Percentiles rank a stretch among this genome's conserved stretches.
Evolutionary conservation across 2,329 filamentous ascomycete genomes (phyloP).

Genomic region (Colletotrichum sidae): DNA sequence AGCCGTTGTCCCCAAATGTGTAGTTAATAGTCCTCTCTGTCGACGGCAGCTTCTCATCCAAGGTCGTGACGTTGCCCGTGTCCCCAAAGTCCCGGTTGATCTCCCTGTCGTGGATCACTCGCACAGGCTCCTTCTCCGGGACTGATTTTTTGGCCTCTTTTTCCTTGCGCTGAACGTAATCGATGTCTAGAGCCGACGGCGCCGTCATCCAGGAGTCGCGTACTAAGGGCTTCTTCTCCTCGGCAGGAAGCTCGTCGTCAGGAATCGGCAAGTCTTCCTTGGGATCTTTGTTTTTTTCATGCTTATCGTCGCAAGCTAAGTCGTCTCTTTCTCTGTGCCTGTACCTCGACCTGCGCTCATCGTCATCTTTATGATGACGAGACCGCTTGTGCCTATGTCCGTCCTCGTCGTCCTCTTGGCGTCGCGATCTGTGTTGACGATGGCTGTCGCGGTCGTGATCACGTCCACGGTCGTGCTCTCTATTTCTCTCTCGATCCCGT

Average conservation of each 20-base stretch:
- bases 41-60: constrained; percentile 57
- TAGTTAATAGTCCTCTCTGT: constrained; percentile 75
- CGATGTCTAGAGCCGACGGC: constrained; percentile 79
- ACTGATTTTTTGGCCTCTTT: constrained; percentile 66
- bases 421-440: constrained; percentile 49
- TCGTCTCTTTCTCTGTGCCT: constrained; percentile 41
- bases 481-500: constrained; percentile 29
- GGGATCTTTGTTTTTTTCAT: constrained; percentile 57
- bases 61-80: constrained; percentile 66
- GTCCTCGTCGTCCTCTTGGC: constrained; percentile 60
- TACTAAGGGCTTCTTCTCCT: constrained; percentile 57
- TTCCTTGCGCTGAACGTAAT: constrained; percentile 77
- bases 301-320: constrained; percentile 38
- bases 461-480: constrained; percentile 45
- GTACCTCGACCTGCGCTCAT: constrained; percentile 48
- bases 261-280: constrained; percentile 64
- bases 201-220: constrained; percentile 94
- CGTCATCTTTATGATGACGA: constrained; percentile 65
- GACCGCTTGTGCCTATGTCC: constrained; percentile 74
- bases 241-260: constrained; percentile 54
- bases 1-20: constrained; percentile 88
- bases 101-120: constrained; percentile 83
- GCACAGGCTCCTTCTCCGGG: constrained; percentile 70
- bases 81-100: constrained; percentile 76
- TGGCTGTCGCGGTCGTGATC: constrained; percentile 44